Evolutionary conservation across 148 eudicot species (phyloP), one percentile per base, ranked within the genome.

Genomic region (Camellia japonica): DNA sequence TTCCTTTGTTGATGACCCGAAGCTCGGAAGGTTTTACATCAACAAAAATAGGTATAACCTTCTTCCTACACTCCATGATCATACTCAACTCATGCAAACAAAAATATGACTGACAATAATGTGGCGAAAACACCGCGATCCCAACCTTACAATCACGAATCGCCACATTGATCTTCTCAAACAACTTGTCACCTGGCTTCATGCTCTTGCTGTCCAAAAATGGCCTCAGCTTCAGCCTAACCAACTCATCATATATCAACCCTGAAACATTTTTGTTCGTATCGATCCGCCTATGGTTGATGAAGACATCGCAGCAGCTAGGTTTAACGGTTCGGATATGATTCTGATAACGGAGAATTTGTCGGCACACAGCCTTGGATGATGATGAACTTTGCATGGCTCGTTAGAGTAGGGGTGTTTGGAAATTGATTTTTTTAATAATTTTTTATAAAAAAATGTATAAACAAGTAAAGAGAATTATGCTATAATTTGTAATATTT

Each of bases 21-120:
- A 90, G 89, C 80, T 90, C 93, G 8, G 91, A 88, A 0, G 91
- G 93, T 74, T 88, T 88, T 0, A 90, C 82, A 18, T 90, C 88
- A 11, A 87, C 86, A 44, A 85, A 90, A 46, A 90, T 85, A 18
- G 91, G 93, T 14, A 90, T 67, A 9, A 90, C 80, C 51, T 76
- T 88, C 73, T 85, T 86, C n/a, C 72, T 83, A 51, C 58, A 70
- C 63, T 88, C 89, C 80, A 85, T 83, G 85, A 90, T 86, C 43
- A 85, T 66, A 0, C 86, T 77, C 44, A 90, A 86, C 68, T 88
- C 93, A 74, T 90, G 89, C 64, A 90, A 74, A 69, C 90, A 90
- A 68, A 80, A 88, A 70, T 86, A 85, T 0, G 91, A 86, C 12
- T 85, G 84, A 20, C 90, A 86, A 47, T 90, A 90, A 18, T 82